A percentile compares a stretch with the other conserved stretches of the same genome.
Evolutionary conservation across 1,284 basidiomycete genomes (phyloP).

Genomic region (Wolfiporia cocos): DNA sequence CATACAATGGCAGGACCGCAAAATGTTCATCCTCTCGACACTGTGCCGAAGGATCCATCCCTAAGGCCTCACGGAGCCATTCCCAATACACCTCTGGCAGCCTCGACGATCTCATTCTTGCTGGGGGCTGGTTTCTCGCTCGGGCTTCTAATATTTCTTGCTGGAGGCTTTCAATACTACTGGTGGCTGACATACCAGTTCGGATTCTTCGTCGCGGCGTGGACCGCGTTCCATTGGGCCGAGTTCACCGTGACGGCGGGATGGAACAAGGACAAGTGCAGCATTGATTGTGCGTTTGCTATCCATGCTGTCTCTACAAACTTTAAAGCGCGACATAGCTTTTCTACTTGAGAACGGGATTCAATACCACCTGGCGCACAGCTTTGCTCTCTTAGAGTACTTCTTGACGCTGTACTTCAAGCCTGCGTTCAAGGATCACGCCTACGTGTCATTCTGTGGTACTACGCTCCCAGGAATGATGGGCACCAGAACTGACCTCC

Average conservation of each 20-base stretch:
- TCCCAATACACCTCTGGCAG: conserved; percentile 79
- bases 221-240: conserved; percentile 87
- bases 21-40: conserved; percentile 53
- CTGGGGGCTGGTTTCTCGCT: conserved; percentile 61
- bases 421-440: conserved; percentile 50
- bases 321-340: conserved; percentile 41
- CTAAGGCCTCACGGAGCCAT: conserved; percentile 50
- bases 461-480: not conserved
- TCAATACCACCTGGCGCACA: conserved; percentile 85
- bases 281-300: conserved; percentile 79
- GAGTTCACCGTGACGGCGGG: conserved; percentile 96
- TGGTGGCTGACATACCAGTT: conserved; percentile 77
- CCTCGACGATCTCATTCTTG: conserved; percentile 67
- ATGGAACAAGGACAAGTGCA: conserved; percentile 92
- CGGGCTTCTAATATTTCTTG: conserved; percentile 43
- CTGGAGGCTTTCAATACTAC: conserved; percentile 35
- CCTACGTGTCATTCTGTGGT: conserved; percentile 45
- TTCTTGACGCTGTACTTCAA: conserved; percentile 63
- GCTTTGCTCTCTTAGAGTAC: conserved; percentile 78
- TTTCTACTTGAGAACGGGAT: conserved; percentile 91
- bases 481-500: not conserved
- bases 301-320: not conserved
- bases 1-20: conserved; percentile 27
- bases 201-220: conserved; percentile 76
- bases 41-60: conserved; percentile 34